Evolutionary conservation across 306 rosid genomes (phyloP).

Genomic region (Vicia villosa): DNA sequence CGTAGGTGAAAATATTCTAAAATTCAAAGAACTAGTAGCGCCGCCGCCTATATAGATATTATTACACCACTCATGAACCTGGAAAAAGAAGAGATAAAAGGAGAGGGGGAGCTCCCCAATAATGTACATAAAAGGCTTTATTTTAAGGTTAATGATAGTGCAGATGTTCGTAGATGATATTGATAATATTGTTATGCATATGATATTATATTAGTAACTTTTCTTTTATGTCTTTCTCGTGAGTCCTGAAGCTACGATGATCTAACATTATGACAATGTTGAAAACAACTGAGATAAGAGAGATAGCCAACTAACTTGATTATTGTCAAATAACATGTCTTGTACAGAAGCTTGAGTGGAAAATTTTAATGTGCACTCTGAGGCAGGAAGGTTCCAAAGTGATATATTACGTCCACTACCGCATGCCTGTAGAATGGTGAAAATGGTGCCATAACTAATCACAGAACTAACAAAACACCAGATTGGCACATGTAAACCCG

Average conservation of each 20-base stretch:
- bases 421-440: slow-evolving; percentile 64
- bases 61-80: background rate
- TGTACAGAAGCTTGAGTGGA: slow-evolving; percentile 68
- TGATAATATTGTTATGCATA: background rate
- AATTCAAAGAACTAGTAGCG: no score
- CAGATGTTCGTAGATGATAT: background rate
- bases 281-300: slow-evolving; percentile 21
- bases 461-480: slow-evolving; percentile 26
- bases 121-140: background rate
- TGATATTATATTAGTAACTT: background rate
- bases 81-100: background rate
- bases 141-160: background rate
- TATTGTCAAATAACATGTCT: slow-evolving; percentile 74
- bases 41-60: background rate
- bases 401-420: slow-evolving; percentile 77
- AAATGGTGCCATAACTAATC: slow-evolving; percentile 29
- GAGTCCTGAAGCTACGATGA: background rate
- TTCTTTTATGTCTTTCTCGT: background rate
- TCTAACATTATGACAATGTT: background rate
- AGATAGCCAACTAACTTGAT: slow-evolving; percentile 63
- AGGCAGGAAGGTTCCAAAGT: slow-evolving; percentile 91
- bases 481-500: background rate
- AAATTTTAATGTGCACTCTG: slow-evolving; percentile 69
- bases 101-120: background rate
- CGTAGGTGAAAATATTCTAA: no score